Evolutionary conservation across 768 basidiomycete species (phyloP), one percentile per base, ranked within the genome.

Genomic region (Leccinellum rugosiceps): DNA sequence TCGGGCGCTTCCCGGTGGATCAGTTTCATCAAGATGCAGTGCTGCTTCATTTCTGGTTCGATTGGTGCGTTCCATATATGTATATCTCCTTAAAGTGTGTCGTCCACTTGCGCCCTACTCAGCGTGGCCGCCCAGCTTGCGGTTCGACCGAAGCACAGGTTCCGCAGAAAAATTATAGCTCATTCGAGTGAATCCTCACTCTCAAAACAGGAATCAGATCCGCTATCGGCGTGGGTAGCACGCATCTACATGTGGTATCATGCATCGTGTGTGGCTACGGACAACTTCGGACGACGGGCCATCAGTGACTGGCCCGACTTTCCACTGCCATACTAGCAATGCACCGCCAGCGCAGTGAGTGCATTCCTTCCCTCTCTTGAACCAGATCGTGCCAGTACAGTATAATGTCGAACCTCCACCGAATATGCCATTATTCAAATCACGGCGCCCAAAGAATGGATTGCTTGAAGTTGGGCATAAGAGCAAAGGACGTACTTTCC

Each of bases 1-100:
- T 50, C 3, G 25, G 46, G 6, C 13, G 11, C 6, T 9, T 9
- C 35, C 52, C 63, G 63, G 59, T 7, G 21, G n/a, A 30, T 2
- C 38, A 19, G 14, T n/a, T 10, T 50, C 1, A 30, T 53, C 11
- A n/a, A 45, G 34, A 52, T 23, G 58, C 63, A 3, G 58, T 64
- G 61, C 25, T 56, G 17, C 23, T 53, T 7, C 30, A 41, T 46
- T 38, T 58, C 52, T 48, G 13, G 38, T 50, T 14, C 14, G 35
- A 19, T 14, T 6, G 14, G 5, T n/a, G n/a, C n/a, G n/a, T 26
- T n/a, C 15, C 15, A 30, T 14, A 14, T 14, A 8, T 28, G 1
- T 25, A 3, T 6, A 4, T 3, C 51, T 6, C 34, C 13, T 17
- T 38, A 9, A 38, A 38, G 9, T 19, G 25, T 9, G 23, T 34